Conservation (phyloP, 2,329 filamentous ascomycete species). For the Penicillium griseofulvum region DNA sequence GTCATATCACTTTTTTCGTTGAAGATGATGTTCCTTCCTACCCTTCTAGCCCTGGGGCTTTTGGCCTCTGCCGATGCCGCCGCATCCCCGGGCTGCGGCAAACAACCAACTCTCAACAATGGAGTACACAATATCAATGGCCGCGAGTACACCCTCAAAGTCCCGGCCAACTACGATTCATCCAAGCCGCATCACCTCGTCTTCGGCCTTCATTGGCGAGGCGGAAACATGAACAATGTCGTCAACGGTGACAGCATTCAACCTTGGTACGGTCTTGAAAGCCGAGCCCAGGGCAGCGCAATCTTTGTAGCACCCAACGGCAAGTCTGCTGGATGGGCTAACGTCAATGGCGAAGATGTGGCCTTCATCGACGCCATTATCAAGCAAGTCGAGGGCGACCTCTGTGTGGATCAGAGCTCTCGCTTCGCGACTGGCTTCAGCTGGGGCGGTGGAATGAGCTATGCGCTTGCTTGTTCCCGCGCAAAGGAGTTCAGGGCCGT, state of each 20-base stretch:
- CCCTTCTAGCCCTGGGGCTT: neutral
- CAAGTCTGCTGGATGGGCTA: slow-evolving; percentile 45
- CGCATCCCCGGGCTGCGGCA: slow-evolving; percentile 13
- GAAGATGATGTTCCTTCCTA: slow-evolving; percentile 3
- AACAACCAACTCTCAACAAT: slow-evolving; percentile 9
- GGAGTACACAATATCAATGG: slow-evolving; percentile 13
- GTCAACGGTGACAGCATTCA: slow-evolving; percentile 29
- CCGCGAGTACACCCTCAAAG: slow-evolving; percentile 16
- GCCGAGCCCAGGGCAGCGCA: slow-evolving; percentile 36
- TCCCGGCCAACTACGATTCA: slow-evolving; percentile 38
- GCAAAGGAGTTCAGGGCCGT: too few species aligned
- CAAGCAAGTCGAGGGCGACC: slow-evolving; percentile 36
- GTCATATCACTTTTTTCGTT: neutral
- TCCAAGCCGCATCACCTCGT: slow-evolving; percentile 43
- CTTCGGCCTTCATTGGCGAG: slow-evolving; percentile 43
- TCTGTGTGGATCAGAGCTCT: slow-evolving; percentile 45
- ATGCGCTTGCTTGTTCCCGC: too few species aligned
- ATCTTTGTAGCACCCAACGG: slow-evolving; percentile 49
- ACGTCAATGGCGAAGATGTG: slow-evolving; percentile 44
- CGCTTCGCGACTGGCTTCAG: slow-evolving; percentile 38
- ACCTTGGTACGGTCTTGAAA: slow-evolving; percentile 44
- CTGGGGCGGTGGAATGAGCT: too few species aligned
- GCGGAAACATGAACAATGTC: slow-evolving; percentile 41
- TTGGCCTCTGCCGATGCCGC: neutral
- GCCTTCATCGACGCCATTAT: slow-evolving; percentile 43